These are phyloP conservation scores for Cyberlindnera maritima DNA, from an alignment of 805 yeast genomes.

Conservation along the genomic window DNA sequence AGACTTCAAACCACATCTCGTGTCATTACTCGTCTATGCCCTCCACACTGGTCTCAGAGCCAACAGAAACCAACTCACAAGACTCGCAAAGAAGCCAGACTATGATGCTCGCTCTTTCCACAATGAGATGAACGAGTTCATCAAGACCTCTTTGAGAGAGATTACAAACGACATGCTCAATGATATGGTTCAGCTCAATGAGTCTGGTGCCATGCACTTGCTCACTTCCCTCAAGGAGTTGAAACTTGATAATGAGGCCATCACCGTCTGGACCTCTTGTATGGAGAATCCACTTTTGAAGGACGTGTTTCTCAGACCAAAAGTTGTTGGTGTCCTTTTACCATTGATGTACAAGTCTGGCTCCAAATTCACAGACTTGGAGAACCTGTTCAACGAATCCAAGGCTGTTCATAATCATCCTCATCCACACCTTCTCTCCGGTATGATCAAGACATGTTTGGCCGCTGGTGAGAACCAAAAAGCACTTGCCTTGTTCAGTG, in stretches of 20 bases:
- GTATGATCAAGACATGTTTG: slow-evolving; percentile 73
- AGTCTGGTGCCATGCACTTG: slow-evolving; percentile 55
- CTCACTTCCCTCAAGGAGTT: slow-evolving; percentile 60
- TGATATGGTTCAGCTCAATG: slow-evolving; percentile 41
- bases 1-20: slow-evolving; percentile 44
- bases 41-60: slow-evolving; percentile 55
- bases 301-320: slow-evolving; percentile 53
- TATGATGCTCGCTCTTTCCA: slow-evolving; percentile 57
- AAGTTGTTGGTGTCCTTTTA: slow-evolving; percentile 65
- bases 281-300: slow-evolving; percentile 42
- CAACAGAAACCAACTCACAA: slow-evolving; percentile 51
- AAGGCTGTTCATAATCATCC: slow-evolving; percentile 26
- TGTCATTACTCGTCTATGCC: slow-evolving; percentile 47
- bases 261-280: slow-evolving; percentile 68
- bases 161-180: slow-evolving; percentile 49
- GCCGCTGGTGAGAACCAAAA: slow-evolving; percentile 60
- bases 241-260: slow-evolving; percentile 59
- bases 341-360: slow-evolving; percentile 64
- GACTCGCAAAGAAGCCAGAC: slow-evolving; percentile 57
- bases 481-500: slow-evolving; percentile 64
- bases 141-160: slow-evolving; percentile 49
- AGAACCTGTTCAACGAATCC: slow-evolving; percentile 49
- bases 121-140: slow-evolving; percentile 48
- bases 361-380: slow-evolving; percentile 59
- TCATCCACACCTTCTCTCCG: slow-evolving; percentile 52